Base-by-base conservation (phyloP, 139 green algal species). In the Chlorella vulgaris region DNA sequence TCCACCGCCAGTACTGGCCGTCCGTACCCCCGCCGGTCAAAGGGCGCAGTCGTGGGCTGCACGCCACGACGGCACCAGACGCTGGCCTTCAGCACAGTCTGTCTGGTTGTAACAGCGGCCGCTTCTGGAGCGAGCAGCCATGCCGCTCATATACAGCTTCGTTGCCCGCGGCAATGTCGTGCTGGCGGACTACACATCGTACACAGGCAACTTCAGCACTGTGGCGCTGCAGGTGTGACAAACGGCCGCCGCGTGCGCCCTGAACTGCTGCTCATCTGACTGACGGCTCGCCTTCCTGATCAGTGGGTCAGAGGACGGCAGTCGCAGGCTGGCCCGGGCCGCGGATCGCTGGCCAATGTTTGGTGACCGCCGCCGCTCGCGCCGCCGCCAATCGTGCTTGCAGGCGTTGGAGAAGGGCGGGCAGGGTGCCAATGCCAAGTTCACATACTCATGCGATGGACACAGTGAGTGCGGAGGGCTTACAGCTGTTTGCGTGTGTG, bases 101-200 rank as follows among this genome's bases (percentile, higher is more conserved):
- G n/a, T n/a, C n/a, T n/a, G n/a, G n/a, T n/a, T n/a, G n/a, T n/a
- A n/a, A n/a, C n/a, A n/a, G n/a, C n/a, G n/a, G n/a, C n/a, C n/a
- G n/a, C n/a, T n/a, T n/a, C n/a, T n/a, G n/a, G n/a, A n/a, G n/a
- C n/a, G n/a, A n/a, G 50, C 26, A 22, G 80, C 69, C n/a, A 97
- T 96, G 92, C 91, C 91, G 22, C 81, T 97, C 1, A 93, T 97
- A 42, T 98, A 96, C 84, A 86, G 86, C 7, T 97, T 97, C 74
- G 93, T 97, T 1, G 86, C 91, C 0, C 85, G 93, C 0, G 90
- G 84, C 0, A 89, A 84, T 15, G 93, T 83, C 0, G 91, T 98
- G 22, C 87, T 99, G 7, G 93, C 93, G 0, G 96, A 99, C 53
- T 97, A 98, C 88, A 96, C 94, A 5, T 88, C 89, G 0, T 98